Base-by-base conservation (phyloP, 2,329 filamentous ascomycete genomes). In the Didymosphaeria variabile region DNA sequence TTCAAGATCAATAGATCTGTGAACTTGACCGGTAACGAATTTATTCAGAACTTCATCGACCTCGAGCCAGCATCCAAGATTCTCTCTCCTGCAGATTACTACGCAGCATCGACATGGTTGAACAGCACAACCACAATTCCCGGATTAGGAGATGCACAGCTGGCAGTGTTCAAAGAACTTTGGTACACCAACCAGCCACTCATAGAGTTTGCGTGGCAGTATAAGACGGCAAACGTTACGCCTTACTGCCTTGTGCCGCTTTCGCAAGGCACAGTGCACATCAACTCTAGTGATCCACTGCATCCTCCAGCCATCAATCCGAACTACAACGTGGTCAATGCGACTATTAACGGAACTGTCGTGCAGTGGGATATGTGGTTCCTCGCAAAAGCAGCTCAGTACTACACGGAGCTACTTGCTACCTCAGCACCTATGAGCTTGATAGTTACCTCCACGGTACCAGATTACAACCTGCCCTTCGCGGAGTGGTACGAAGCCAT, bases 261-360 rank as follows among this genome's bases (percentile, higher is more conserved):
- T 46, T 46, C 44, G 44, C 44, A 46, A 23, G 44, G 44, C 6
- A 46, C 44, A 9, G 44, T 46, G 44, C 44, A 46, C 44, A 46
- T 46, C 13, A 46, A 46, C 19, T 46, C 44, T 5, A 46, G n/a
- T 7, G 19, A 46, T 46, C 44, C 44, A 19, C 2, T 46, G 19
- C 44, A 46, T 26, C 44, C 44, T n/a, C 44, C 44, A 19, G 19
- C 23, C 10, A 46, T 46, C 19, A 26, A 46, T 23, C 44, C 44
- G 23, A 46, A 46, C 23, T 46, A 46, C 19, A 46, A 46, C 23
- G 44, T 46, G 7, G 44, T 46, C n/a, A 46, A 46, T 23, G 44
- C 44, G 19, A 46, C 44, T 23, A 46, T 46, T n/a, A 46, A 46
- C 8, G 44, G 44, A 46, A 23, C 44, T 7, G 44, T 46, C 23